Conservation (phyloP, 2,329 filamentous ascomycete genomes). For the Cladosporium sp. region DNA sequence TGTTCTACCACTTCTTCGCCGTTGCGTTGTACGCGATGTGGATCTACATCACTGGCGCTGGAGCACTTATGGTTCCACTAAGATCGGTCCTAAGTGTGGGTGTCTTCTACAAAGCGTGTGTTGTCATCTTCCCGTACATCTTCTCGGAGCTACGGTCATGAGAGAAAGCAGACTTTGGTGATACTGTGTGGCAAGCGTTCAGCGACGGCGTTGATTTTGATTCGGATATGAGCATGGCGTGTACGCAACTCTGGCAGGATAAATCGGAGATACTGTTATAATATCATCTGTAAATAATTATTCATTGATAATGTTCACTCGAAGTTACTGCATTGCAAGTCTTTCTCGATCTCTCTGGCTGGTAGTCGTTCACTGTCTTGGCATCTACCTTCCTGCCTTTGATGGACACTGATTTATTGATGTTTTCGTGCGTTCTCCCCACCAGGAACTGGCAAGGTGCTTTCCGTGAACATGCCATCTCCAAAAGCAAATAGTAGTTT, state of each 20-base stretch:
- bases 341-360: no score
- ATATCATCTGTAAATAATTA: background rate
- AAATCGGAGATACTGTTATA: background rate
- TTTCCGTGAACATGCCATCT: background rate
- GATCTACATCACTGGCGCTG: constrained; percentile 57
- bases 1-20: constrained; percentile 91
- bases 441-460: background rate
- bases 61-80: constrained; percentile 40
- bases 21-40: constrained; percentile 89
- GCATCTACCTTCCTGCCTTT: no score
- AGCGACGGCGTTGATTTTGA: constrained; percentile 15
- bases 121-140: constrained; percentile 55
- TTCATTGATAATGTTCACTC: background rate
- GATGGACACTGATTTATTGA: no score
- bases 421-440: no score
- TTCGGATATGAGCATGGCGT: background rate
- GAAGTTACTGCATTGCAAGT: background rate
- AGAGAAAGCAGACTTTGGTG: background rate
- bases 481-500: no score
- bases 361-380: no score
- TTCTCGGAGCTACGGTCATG: constrained; percentile 38
- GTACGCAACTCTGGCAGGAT: constrained; percentile 10
- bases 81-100: constrained; percentile 41
- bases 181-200: constrained; percentile 1
- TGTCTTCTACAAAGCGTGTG: constrained; percentile 54